A percentile compares a stretch with the other conserved stretches of the same genome.
Evolutionary conservation across 2,329 filamentous ascomycete genomes (phyloP).

Genomic region (Clonostachys chloroleuca): DNA sequence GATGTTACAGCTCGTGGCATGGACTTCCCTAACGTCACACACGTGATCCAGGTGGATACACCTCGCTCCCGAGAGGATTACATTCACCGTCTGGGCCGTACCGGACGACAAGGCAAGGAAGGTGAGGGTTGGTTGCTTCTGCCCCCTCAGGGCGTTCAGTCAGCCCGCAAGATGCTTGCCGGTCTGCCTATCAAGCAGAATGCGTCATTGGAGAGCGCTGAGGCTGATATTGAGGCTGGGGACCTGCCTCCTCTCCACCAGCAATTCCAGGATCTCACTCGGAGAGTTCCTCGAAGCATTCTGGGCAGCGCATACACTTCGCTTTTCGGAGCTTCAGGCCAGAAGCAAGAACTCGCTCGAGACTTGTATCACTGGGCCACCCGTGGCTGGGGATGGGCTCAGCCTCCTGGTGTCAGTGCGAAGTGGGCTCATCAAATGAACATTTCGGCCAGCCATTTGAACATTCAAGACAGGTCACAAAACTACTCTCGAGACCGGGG

Average conservation of each 20-base stretch:
- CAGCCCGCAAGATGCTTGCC: slow-evolving; percentile 45
- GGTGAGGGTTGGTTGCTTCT: slow-evolving; percentile 69
- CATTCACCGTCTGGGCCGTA: slow-evolving; percentile 74
- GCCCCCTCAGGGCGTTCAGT: slow-evolving; percentile 43
- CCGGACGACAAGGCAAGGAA: slow-evolving; percentile 68
- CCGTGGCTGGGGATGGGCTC: slow-evolving; percentile 44
- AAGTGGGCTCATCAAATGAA: slow-evolving; percentile 22
- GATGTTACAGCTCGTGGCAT: slow-evolving; percentile 80
- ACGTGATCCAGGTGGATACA: slow-evolving; percentile 69
- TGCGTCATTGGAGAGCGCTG: slow-evolving; percentile 42
- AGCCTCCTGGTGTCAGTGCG: slow-evolving; percentile 33
- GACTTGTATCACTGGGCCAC: slow-evolving; percentile 49
- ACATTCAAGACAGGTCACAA: slow-evolving; percentile 13
- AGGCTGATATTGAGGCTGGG: slow-evolving; percentile 44
- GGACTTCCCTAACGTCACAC: slow-evolving; percentile 78
- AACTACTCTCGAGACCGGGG: slow-evolving; percentile 8
- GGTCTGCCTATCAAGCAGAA: slow-evolving; percentile 58
- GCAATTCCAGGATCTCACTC: slow-evolving; percentile 34
- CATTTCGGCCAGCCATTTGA: slow-evolving; percentile 22
- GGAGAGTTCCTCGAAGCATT: slow-evolving; percentile 24
- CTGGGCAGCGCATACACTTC: slow-evolving; percentile 46
- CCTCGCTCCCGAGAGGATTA: slow-evolving; percentile 66
- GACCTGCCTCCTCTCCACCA: slow-evolving; percentile 39
- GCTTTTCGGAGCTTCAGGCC: slow-evolving; percentile 45
- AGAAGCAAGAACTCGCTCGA: slow-evolving; percentile 33